phyloP scores from a whole-genome alignment of 306 rosid species.

The Prunus fruticosa region DNA sequence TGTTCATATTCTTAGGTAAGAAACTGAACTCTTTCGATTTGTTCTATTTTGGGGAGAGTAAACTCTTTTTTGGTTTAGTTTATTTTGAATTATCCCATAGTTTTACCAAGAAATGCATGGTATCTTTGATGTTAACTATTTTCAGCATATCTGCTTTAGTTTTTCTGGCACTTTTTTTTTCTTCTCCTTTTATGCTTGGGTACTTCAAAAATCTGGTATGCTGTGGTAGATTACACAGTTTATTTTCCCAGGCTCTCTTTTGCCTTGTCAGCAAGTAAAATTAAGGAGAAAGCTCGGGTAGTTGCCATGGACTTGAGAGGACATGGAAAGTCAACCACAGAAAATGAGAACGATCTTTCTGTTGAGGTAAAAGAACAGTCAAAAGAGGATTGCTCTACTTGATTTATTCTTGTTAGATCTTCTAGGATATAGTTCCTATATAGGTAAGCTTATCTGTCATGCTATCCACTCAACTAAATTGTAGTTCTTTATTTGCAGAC shows the following conservation, averaged over 20 bases:
- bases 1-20: no score
- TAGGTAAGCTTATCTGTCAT: constrained; percentile 7
- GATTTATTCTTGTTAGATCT: neutral
- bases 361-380: constrained; percentile 55
- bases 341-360: constrained; percentile 76
- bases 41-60: neutral
- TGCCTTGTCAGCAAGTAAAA: constrained; percentile 65
- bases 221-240: constrained; percentile 1
- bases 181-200: neutral
- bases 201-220: constrained; percentile 1
- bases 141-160: neutral
- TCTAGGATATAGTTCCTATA: neutral
- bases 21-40: neutral
- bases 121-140: neutral
- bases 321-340: constrained; percentile 82
- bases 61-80: neutral
- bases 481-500: constrained; percentile 56
- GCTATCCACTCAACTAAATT: neutral
- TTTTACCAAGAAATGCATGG: neutral
- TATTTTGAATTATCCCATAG: neutral
- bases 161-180: neutral
- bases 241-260: constrained; percentile 72
- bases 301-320: constrained; percentile 96
- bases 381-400: neutral
- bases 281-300: constrained; percentile 83